Evolutionary conservation across 768 basidiomycete species (phyloP).

Genomic region (Dendrothele bispora): DNA sequence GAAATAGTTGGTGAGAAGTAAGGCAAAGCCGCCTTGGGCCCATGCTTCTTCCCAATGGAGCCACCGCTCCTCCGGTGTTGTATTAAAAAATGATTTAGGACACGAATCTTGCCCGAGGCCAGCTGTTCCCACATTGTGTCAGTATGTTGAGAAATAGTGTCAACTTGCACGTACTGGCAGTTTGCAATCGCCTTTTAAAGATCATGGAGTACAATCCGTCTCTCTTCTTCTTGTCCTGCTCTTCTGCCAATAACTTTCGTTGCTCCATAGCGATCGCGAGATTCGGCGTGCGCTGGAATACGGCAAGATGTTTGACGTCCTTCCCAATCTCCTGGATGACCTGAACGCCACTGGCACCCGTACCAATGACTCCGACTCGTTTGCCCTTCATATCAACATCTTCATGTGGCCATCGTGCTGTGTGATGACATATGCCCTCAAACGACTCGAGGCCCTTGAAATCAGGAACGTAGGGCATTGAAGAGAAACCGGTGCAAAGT

Average conservation of each 20-base stretch:
- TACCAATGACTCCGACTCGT: conserved; percentile 7
- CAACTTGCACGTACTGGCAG: conserved; percentile 1
- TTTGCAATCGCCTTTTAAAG: not conserved
- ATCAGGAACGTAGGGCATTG: not conserved
- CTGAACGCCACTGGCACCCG: conserved; percentile 4
- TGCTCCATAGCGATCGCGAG: conserved; percentile 4
- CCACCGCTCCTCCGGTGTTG: conserved; percentile 11
- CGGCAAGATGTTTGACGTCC: conserved; percentile 8
- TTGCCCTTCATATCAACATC: conserved; percentile 4
- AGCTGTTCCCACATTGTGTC: not conserved
- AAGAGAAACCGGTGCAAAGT: conserved; percentile 6
- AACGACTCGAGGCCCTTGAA: conserved; percentile 7
- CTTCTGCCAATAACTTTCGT: not conserved
- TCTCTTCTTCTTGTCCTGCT: conserved; percentile 2
- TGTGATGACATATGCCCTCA: conserved; percentile 2
- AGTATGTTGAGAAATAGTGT: not conserved
- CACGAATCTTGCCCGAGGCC: conserved; percentile 1
- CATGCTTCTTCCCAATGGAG: conserved; percentile 12
- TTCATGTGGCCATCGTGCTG: conserved; percentile 1
- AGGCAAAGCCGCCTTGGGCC: conserved; percentile 11
- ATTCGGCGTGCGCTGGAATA: conserved; percentile 14
- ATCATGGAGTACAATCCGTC: conserved; percentile 1
- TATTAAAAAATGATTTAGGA: conserved; percentile 3
- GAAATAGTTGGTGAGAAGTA: conserved; percentile 4
- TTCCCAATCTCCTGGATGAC: conserved; percentile 11